Base-by-base conservation (phyloP, 257 asterid species). In the Solanum dulcamara region DNA sequence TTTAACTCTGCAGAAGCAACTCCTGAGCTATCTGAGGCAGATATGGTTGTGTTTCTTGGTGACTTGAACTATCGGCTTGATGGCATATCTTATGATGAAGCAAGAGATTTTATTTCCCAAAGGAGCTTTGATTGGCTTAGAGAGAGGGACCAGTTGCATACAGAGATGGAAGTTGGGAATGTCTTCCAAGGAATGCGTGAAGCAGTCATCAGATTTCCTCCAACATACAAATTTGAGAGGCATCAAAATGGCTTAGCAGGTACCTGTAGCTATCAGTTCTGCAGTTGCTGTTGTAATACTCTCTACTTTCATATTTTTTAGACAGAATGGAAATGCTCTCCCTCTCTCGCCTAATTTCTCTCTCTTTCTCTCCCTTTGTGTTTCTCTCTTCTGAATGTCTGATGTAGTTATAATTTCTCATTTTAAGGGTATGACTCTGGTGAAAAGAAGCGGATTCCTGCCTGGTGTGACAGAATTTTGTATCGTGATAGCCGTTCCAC, bases 111-210 rank as follows among this genome's bases (percentile, higher is more conserved):
- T 87, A 90, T 97, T 85, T 95, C 98, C 14, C 99, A 97, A 88
- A 92, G 99, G 92, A 88, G 96, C 90, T 97, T 97, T 88, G 99
- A 95, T 87, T 97, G 98, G 99, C 97, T 97, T 32, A 90, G 94
- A 86, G 98, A 97, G 87, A 95, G 89, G 88, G 99, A 97, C 90
- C 99, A 97, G 88, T 86, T 97, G 90, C 93, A 85, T 68, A 93
- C 95, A 46, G 98, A 97, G 90, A 97, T 97, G 99, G 87, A 88
- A 87, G 94, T 96, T 86, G 99, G 99, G 60, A 94, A 94, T 86
- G 99, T 92, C 80, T 97, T 97, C 88, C 99, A 97, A 84, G 99
- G 99, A 90, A 92, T 97, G 98, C 96, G 99, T 64, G 99, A 97
- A 89, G 98, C 97, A 86, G 92, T 90, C 87, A 93, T 97, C 44